Percentiles rank a stretch among this genome's conserved stretches.
These are phyloP conservation scores for Xylaria flabelliformis DNA, from an alignment of 495 filamentous ascomycete genomes.

Conservation along the genomic window DNA sequence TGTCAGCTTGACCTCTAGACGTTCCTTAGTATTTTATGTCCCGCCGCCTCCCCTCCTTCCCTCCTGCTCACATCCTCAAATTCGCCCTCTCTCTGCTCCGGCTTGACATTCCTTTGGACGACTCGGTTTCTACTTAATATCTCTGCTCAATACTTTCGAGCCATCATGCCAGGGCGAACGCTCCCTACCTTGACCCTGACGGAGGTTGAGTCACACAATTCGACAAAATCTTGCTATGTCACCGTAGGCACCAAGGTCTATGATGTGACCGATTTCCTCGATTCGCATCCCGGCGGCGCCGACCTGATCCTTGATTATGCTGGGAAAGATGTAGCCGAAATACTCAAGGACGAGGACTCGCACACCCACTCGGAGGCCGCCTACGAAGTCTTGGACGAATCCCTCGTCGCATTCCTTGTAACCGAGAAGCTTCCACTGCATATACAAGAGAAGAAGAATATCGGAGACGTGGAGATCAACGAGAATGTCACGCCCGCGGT, in stretches of 20 bases:
- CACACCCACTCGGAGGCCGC: conserved; percentile 88
- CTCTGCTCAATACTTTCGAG: conserved; percentile 7
- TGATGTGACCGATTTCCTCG: conserved; percentile 89
- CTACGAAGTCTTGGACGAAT: conserved; percentile 86
- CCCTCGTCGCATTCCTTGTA: conserved; percentile 78
- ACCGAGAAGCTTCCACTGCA: conserved; percentile 50
- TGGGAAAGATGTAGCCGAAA: conserved; percentile 82
- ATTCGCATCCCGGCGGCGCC: conserved; percentile 87
- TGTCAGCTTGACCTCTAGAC: conserved; percentile 1
- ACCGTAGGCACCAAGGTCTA: conserved; percentile 88
- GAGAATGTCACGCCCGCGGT: conserved; percentile 45
- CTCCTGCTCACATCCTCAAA: conserved; percentile 13
- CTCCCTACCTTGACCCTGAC: conserved; percentile 79
- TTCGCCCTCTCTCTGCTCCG: not conserved
- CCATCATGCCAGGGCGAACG: conserved; percentile 58
- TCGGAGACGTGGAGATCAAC: conserved; percentile 41
- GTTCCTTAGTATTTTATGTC: conserved; percentile 11
- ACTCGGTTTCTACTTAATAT: not conserved
- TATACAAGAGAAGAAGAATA: conserved; percentile 32
- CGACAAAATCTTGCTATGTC: conserved; percentile 87
- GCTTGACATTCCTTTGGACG: not conserved
- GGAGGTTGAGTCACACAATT: conserved; percentile 83
- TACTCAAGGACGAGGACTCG: conserved; percentile 82
- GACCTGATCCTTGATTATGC: conserved; percentile 89
- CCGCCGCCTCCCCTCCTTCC: conserved; percentile 12